Evolutionary conservation across 164 flowering plant species (phyloP).

Genomic region (Annona squamosa): DNA sequence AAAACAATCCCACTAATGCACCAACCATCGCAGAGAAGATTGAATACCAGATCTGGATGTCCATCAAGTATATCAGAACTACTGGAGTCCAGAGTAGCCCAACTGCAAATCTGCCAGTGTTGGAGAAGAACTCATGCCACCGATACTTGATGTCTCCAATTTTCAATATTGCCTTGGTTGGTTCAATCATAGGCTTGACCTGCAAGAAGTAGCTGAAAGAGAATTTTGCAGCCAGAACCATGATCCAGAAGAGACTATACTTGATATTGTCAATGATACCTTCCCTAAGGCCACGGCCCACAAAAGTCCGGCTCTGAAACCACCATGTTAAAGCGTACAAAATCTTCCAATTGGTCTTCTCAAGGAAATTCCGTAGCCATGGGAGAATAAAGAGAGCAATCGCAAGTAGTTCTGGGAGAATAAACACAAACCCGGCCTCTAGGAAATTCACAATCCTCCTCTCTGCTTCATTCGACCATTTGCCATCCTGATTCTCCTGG

Average conservation of each 20-base stretch:
- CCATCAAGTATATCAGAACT: constrained; percentile 66
- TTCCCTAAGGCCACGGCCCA: constrained; percentile 86
- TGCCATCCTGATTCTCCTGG: constrained; percentile 49
- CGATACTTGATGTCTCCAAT: constrained; percentile 18
- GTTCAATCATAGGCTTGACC: constrained; percentile 72
- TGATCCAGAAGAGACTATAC: constrained; percentile 72
- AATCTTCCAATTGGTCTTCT: constrained; percentile 55
- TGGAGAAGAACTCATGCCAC: constrained; percentile 84
- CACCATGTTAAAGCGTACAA: constrained; percentile 79
- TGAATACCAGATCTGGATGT: constrained; percentile 84
- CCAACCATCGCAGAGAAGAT: constrained; percentile 73
- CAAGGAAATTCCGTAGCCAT: constrained; percentile 72
- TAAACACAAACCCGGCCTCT: constrained; percentile 46
- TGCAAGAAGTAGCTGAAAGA: constrained; percentile 82
- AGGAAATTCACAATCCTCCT: constrained; percentile 48
- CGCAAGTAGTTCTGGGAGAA: constrained; percentile 75
- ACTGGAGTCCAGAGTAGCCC: constrained; percentile 76
- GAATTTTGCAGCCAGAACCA: constrained; percentile 57
- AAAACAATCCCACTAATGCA: constrained; percentile 59
- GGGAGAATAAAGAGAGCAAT: constrained; percentile 62
- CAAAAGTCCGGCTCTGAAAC: constrained; percentile 72
- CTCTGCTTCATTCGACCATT: constrained; percentile 60
- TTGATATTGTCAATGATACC: constrained; percentile 65
- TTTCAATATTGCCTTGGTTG: constrained; percentile 53
- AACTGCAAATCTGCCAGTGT: constrained; percentile 48